Evolutionary conservation across 495 filamentous ascomycete genomes (phyloP).

Genomic region (Amniculicola lignicola): DNA sequence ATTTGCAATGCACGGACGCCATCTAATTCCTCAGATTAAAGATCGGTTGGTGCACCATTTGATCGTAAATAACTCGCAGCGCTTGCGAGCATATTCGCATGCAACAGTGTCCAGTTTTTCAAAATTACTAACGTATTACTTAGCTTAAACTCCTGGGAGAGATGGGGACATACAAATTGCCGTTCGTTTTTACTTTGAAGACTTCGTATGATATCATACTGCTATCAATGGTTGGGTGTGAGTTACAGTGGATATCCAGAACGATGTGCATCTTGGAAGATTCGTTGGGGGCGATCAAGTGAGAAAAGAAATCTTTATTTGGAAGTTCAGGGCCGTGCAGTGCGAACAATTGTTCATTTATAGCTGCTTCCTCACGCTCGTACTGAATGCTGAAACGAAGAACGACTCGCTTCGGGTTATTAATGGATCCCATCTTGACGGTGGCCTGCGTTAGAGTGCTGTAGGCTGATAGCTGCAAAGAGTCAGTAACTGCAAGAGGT

Average conservation of each 20-base stretch:
- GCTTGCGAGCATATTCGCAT: conserved; percentile 6
- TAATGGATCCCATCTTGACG: conserved; percentile 5
- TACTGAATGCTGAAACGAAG: conserved; percentile 10
- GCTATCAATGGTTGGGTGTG: background rate
- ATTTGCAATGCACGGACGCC: conserved; percentile 3
- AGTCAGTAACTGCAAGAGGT: background rate
- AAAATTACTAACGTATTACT: conserved; percentile 6
- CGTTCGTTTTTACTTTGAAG: conserved; percentile 4
- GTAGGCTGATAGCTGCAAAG: background rate
- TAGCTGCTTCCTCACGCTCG: conserved; percentile 4
- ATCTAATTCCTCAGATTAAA: conserved; percentile 7
- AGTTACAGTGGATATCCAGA: conserved; percentile 3
- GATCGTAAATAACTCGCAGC: background rate
- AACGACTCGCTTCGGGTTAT: conserved; percentile 8
- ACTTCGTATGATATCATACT: conserved; percentile 11
- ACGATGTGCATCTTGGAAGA: conserved; percentile 17
- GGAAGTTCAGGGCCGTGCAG: background rate
- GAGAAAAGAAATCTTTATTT: conserved; percentile 2
- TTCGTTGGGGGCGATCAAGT: conserved; percentile 12
- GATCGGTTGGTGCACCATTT: conserved; percentile 8
- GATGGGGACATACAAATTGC: conserved; percentile 3
- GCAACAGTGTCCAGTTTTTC: conserved; percentile 1
- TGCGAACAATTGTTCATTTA: conserved; percentile 11
- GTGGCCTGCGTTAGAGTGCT: background rate
- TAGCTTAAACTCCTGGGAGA: background rate